A percentile compares a stretch with the other conserved stretches of the same genome.
Conservation (phyloP, 192 early-diverging fungal species). For the Gamsiella multidivaricata region DNA sequence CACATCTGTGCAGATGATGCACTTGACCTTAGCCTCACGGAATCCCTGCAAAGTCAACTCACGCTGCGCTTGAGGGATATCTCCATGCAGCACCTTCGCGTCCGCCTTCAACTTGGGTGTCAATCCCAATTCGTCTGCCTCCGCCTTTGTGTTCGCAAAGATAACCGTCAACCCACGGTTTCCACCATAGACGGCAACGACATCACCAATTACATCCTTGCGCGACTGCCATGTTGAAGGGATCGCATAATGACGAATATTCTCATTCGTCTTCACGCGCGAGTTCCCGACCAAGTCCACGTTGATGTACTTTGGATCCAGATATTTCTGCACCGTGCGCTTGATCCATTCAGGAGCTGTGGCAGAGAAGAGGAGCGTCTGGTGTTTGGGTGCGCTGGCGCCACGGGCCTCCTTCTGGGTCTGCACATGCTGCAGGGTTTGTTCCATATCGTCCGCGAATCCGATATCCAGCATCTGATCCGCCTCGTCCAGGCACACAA, state of each 20-base stretch:
- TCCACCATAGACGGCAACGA: conserved; percentile 90
- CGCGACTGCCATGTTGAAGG: conserved; percentile 90
- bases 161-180: conserved; percentile 85
- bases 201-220: conserved; percentile 92
- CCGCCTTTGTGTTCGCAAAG: conserved; percentile 95
- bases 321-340: conserved; percentile 67
- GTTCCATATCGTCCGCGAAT: conserved; percentile 86
- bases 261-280: conserved; percentile 90
- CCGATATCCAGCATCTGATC: conserved; percentile 89
- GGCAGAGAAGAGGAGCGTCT: conserved; percentile 86
- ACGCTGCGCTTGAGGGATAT: conserved; percentile 81
- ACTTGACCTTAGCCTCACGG: conserved; percentile 85
- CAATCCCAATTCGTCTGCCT: conserved; percentile 82
- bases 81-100: conserved; percentile 86
- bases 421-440: conserved; percentile 75
- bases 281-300: conserved; percentile 87
- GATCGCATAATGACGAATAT: conserved; percentile 87
- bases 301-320: conserved; percentile 72
- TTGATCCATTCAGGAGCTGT: conserved; percentile 86
- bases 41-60: conserved; percentile 87
- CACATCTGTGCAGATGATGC: conserved; percentile 94
- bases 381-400: conserved; percentile 55
- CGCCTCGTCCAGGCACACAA: conserved; percentile 82
- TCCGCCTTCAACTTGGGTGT: conserved; percentile 80
- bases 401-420: conserved; percentile 77